Conservation (phyloP, 495 filamentous ascomycete genomes). For the Articulospora tetracladia region DNA sequence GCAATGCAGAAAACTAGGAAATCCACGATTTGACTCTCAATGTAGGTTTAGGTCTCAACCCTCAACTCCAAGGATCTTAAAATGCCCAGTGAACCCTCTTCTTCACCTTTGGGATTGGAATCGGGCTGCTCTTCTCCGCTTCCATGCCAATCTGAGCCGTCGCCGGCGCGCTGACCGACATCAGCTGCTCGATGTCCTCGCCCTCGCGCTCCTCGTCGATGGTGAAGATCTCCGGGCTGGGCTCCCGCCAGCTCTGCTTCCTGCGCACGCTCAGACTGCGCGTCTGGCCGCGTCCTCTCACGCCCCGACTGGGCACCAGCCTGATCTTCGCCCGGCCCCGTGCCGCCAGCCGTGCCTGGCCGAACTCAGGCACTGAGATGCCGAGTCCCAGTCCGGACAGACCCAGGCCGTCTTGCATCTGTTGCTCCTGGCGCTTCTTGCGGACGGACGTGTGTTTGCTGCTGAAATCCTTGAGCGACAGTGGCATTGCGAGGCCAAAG, state of each 20-base stretch:
- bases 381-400: slow-evolving; percentile 8
- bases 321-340: slow-evolving; percentile 16
- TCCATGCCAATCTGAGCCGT: slow-evolving; percentile 5
- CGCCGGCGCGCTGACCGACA: slow-evolving; percentile 6
- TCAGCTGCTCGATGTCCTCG: slow-evolving; percentile 6
- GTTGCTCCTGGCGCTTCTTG: slow-evolving; percentile 1
- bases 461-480: slow-evolving; percentile 22
- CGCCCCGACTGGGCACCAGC: neutral
- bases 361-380: slow-evolving; percentile 15
- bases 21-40: neutral
- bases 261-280: slow-evolving; percentile 17
- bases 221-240: slow-evolving; percentile 21
- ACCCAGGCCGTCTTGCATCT: neutral
- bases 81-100: slow-evolving; percentile 27
- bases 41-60: neutral
- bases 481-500: slow-evolving; percentile 20
- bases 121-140: neutral
- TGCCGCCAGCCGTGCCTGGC: neutral
- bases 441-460: slow-evolving; percentile 4
- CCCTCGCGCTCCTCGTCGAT: slow-evolving; percentile 25
- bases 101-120: slow-evolving; percentile 14
- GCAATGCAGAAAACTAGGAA: slow-evolving; percentile 4
- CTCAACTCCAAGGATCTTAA: slow-evolving; percentile 8
- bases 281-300: slow-evolving; percentile 15
- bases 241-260: slow-evolving; percentile 22